Evolutionary conservation across 257 asterid genomes (phyloP), one percentile per base, ranked within the genome.

Genomic region (Mitragyna speciosa): DNA sequence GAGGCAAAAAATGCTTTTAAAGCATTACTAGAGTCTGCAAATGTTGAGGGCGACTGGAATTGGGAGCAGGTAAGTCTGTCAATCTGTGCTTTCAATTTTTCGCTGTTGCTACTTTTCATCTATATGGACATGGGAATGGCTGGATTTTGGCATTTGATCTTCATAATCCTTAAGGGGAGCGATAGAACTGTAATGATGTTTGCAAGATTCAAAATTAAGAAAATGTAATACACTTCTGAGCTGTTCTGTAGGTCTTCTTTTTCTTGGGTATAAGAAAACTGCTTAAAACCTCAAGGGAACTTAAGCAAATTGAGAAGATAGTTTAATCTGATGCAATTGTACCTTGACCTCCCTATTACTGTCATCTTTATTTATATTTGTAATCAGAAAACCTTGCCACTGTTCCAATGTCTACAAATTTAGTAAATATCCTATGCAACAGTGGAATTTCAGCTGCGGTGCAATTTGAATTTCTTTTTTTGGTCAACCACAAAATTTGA

Each of bases 1-100:
- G 99, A 95, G 87, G 99, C 99, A 4, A 95, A 95, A 86, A 89
- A 82, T 92, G 98, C 97, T 12, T 95, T 95, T 80, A 95, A 95
- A 91, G 87, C 94, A 73, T 82, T 95, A 75, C 79, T 95, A 65
- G 99, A 93, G 86, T 92, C 92, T 80, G 93, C 95, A 72, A 93
- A 92, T 87, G 99, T 95, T 59, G 93, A 85, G 87, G 93, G 93
- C 70, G 98, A 95, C 88, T 95, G 96, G 97, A 84, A 80, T 74
- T 95, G 99, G 99, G 99, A 95, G 89, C 99, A 95, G 98, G 99
- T 93, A 83, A 67, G 48, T 26, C n/a, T 10, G 45, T 47, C 33
- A 26, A 69, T 33, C 2, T 72, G n/a, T 52, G 68, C 51, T 49
- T 36, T 54, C 70, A 47, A 49, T 79, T 61, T 79, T 82, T 76